Base-by-base conservation (phyloP, 2,329 filamentous ascomycete genomes). In the Talaromyces amestolkiae region DNA sequence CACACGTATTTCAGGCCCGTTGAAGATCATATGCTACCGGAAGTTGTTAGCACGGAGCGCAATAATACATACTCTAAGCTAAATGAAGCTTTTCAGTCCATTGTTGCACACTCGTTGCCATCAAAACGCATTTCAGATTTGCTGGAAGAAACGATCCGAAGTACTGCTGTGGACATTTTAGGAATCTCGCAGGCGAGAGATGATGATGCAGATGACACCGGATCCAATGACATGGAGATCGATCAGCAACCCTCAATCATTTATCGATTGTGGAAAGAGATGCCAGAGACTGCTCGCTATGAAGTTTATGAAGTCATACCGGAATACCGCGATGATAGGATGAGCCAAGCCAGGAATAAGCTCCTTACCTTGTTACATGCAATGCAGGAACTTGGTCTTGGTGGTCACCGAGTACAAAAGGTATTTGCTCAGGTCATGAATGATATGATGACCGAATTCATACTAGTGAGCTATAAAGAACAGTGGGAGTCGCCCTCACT, bases 341-440 rank as follows among this genome's bases (percentile, higher is more conserved):
- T 77, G 11, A 71, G 64, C 8, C 69, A 71, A n/a, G 70, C 77
- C 22, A 76, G 76, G 9, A 71, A 76, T 49, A 70, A 67, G n/a
- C 69, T 81, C 17, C 65, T 80, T 24, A 68, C 72, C 24, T 72
- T 85, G 13, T 71, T 85, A 17, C 76, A 77, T 49, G 77, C 76
- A 7, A 72, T 87, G 24, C 79, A 85, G 65, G 75, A 80, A 19
- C 81, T 86, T 17, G 86, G 86, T 0, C 76, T 89, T 27, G 86
- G 85, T 11, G 82, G 82, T 37, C 81, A 82, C 47, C 79, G 79
- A 54, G 81, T 83, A 5, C 84, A 88, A 70, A 83, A 83, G 65
- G 82, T 86, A 8, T 84, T 88, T 68, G 87, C 86, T 2, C 78
- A 80, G 63, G 84, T 86, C 1, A 84, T 88, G 79, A 82, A 86